Conservation (phyloP, 202 grass and related monocot genomes). For the Zizania palustris region DNA sequence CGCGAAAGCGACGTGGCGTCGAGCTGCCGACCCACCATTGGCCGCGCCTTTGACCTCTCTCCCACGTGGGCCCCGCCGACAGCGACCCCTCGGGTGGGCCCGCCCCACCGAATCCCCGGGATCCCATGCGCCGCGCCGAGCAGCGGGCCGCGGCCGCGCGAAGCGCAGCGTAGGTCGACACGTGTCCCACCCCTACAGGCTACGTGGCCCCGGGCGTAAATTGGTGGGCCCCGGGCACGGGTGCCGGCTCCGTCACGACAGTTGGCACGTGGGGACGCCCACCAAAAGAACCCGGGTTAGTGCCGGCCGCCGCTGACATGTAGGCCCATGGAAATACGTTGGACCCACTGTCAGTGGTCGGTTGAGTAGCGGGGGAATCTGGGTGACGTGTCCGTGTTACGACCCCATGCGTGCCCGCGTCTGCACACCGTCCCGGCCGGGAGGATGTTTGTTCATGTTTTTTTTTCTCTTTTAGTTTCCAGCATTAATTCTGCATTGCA, state of each 20-base stretch:
- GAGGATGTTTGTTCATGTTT: conserved; percentile 17
- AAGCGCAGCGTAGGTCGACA: conserved; percentile 3
- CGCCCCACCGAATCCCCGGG: conserved; percentile 47
- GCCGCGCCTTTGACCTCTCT: conserved; percentile 53
- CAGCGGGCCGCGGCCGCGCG: neutral
- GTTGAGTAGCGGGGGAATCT: fast-evolving
- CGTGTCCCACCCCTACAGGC: neutral
- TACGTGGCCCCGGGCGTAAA: conserved; percentile 11
- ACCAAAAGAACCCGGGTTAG: conserved; percentile 18
- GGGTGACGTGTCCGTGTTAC: conserved; percentile 42
- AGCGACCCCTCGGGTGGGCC: conserved; percentile 6
- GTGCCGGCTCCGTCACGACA: conserved; percentile 32
- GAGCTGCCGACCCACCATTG: conserved; percentile 50
- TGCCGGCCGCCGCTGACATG: neutral
- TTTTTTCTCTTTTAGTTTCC: neutral
- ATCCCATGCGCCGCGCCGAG: conserved; percentile 18
- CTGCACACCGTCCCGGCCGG: neutral
- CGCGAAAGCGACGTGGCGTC: conserved; percentile 52
- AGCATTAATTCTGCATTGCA: too few relatives aligned
- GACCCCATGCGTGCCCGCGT: conserved; percentile 28
- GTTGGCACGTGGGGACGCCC: conserved; percentile 44
- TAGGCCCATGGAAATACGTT: fast-evolving
- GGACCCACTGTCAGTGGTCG: neutral
- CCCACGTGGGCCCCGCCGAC: conserved; percentile 16
- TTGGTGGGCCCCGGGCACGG: neutral